Base-by-base conservation (phyloP, 225 moss, liverwort and hornwort species). In the Marchantia paleacea region DNA sequence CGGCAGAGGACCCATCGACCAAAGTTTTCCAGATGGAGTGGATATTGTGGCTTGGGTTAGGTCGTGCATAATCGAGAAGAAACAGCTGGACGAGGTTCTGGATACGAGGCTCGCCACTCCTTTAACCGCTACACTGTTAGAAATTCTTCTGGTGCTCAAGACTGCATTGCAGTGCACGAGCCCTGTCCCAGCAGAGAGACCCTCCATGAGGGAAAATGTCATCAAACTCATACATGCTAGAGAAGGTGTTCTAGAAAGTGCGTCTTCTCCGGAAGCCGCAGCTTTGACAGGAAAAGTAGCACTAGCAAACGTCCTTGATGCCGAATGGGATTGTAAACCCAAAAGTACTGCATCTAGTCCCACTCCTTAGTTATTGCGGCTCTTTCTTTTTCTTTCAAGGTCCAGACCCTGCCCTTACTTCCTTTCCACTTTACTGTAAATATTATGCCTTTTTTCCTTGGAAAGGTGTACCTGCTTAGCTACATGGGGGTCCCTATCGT, bases 21-120 rank as follows among this genome's bases (percentile, higher is more conserved):
- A 20, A 7, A 39, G 24, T 18, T 70, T 70, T 20, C 65, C 51
- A 0, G 74, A 66, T 69, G 79, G 75, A 29, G 71, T 84, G 13
- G 87, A 88, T 64, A 82, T 88, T 16, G 87, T 88, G 16, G 66
- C 80, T 63, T 88, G 87, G 87, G 78, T 88, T 64, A 80, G 80
- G 66, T 76, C 80, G 28, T 76, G 82, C 68, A 80, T 88, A 62
- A 80, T 71, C 55, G 50, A 51, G 26, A 80, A 80, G 25, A 73
- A 75, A 49, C 79, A 77, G n/a, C 73, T 82, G 60, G 80, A 80
- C 5, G 62, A 80, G 12, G 68, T 88, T 79, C 78, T 88, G 25
- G 87, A 88, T 61, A 20, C 74, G 22, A 77, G 70, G 10, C 85
- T 88, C 4, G 39, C 31, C 11, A 63, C 29, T 47, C 75, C 82